Conservation (phyloP, 306 rosid genomes). For the Crataegus laevigata region DNA sequence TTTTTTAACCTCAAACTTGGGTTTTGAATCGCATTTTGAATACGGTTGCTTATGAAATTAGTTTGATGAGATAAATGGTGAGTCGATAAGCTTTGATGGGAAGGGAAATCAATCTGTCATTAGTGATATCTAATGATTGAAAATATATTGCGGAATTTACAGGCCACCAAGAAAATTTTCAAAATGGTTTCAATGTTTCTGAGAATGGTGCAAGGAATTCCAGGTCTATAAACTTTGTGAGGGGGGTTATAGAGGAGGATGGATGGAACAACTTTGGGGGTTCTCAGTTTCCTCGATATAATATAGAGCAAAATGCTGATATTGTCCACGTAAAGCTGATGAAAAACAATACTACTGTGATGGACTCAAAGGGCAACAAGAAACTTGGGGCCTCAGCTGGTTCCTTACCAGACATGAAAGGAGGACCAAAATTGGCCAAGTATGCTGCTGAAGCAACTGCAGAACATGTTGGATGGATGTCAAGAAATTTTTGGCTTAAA, state of each 20-base stretch:
- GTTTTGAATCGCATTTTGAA: too few species aligned
- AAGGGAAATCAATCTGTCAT: not conserved
- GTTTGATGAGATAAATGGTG: not conserved
- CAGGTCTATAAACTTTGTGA: constrained; percentile 26
- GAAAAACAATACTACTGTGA: constrained; percentile 66
- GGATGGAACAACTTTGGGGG: constrained; percentile 9
- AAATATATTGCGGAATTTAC: not conserved
- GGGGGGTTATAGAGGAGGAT: constrained; percentile 42
- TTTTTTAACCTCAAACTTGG: too few species aligned
- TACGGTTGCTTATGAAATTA: not conserved
- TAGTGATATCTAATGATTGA: not conserved
- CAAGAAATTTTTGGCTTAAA: constrained; percentile 51
- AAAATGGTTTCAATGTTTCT: not conserved
- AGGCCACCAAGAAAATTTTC: not conserved
- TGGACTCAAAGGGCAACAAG: constrained; percentile 61
- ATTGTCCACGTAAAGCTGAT: constrained; percentile 68
- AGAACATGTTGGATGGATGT: constrained; percentile 66
- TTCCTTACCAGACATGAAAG: constrained; percentile 52
- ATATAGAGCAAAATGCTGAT: constrained; percentile 52
- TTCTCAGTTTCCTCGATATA: constrained; percentile 17
- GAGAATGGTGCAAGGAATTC: constrained; percentile 9
- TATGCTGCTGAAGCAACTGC: constrained; percentile 74
- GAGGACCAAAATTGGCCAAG: constrained; percentile 56
- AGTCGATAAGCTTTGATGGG: too few species aligned
- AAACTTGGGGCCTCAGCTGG: constrained; percentile 64